phyloP scores from a whole-genome alignment of 176 grass and related monocot species.

The Oryza punctata region DNA sequence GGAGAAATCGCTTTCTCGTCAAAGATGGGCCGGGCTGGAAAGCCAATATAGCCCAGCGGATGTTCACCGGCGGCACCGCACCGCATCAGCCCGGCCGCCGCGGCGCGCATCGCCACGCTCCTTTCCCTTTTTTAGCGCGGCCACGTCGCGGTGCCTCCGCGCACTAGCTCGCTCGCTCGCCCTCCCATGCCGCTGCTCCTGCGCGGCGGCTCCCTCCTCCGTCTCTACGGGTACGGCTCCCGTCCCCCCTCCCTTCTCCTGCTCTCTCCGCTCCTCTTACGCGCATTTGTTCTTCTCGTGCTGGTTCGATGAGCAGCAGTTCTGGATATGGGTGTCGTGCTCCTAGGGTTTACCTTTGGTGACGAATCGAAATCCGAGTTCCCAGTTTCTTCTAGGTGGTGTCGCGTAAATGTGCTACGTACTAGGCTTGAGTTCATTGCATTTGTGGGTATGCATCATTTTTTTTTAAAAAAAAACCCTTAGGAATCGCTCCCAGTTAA shows the following conservation, averaged over 20 bases:
- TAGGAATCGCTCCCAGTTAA: neutral
- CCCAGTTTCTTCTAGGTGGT: neutral
- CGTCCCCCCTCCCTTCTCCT: neutral
- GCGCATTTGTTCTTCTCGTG: conserved; percentile 11
- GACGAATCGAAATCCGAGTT: neutral
- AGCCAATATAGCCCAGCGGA: too few relatives aligned
- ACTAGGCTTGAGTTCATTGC: neutral
- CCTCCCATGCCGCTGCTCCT: conserved; percentile 53
- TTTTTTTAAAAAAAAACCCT: neutral
- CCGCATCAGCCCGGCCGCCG: neutral
- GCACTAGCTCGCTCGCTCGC: neutral
- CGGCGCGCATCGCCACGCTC: neutral
- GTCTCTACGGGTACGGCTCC: conserved; percentile 26
- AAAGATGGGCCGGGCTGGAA: too few relatives aligned
- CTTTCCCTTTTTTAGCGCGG: neutral
- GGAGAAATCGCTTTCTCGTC: too few relatives aligned
- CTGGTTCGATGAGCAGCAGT: conserved; percentile 16
- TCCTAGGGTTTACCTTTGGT: conserved; percentile 16
- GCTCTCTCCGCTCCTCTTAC: neutral
- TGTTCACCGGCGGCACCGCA: neutral
- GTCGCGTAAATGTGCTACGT: neutral
- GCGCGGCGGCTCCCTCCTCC: conserved; percentile 41
- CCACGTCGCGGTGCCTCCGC: conserved; percentile 29
- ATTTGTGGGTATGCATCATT: neutral
- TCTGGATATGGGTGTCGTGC: neutral